These are phyloP conservation scores for Linnemannia elongata DNA, from an alignment of 192 early-diverging fungal species.

Conservation along the genomic window DNA sequence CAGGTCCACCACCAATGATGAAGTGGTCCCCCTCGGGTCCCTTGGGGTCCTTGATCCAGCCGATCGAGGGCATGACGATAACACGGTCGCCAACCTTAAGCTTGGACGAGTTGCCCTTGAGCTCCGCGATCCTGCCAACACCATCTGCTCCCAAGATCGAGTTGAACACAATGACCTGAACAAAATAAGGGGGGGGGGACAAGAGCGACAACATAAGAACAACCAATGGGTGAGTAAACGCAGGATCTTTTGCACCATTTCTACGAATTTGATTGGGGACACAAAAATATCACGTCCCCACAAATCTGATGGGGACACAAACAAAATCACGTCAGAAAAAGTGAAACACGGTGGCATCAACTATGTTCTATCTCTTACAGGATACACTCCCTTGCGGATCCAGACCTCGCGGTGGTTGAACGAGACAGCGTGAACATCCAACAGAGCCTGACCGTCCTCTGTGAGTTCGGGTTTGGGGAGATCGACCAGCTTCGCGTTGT, in stretches of 20 bases:
- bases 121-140: too few relatives aligned
- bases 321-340: constrained; percentile 1
- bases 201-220: constrained; percentile 6
- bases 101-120: too few relatives aligned
- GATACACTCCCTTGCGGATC: constrained; percentile 61
- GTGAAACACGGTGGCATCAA: not conserved
- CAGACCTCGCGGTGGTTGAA: constrained; percentile 21
- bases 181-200: too few relatives aligned
- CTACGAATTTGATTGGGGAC: not conserved
- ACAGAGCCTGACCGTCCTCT: not conserved
- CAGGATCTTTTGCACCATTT: constrained; percentile 29
- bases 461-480: not conserved
- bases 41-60: too few relatives aligned
- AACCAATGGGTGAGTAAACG: not conserved
- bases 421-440: constrained; percentile 2
- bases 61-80: too few relatives aligned
- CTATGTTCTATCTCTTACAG: constrained; percentile 7
- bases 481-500: too few relatives aligned
- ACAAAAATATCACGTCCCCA: not conserved
- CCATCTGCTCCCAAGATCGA: too few relatives aligned
- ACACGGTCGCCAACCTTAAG: too few relatives aligned
- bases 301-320: not conserved
- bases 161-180: too few relatives aligned
- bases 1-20: too few relatives aligned
- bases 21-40: too few relatives aligned